Base-by-base conservation (phyloP, 352 stramenopile genomes). In the Pythium pectinolyticum region DNA sequence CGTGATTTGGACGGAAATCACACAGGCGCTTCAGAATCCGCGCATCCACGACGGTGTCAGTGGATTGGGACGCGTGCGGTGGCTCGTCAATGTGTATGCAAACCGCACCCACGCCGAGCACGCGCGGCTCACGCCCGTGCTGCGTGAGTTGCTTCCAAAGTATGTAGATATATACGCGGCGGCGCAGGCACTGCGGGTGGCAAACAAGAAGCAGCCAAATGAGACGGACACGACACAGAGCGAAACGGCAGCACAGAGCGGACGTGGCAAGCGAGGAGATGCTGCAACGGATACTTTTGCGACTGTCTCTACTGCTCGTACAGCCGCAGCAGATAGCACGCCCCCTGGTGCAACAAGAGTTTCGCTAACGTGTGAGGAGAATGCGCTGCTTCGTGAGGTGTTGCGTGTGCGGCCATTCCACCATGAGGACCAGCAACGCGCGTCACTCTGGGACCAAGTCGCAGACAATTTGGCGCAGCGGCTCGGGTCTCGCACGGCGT, bases 331-430 rank as follows among this genome's bases (percentile, higher is more conserved):
- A n/a, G n/a, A n/a, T n/a, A n/a, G n/a, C n/a, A n/a, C n/a, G n/a
- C n/a, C n/a, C n/a, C n/a, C n/a, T n/a, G n/a, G n/a, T n/a, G n/a
- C n/a, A n/a, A n/a, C n/a, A n/a, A n/a, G n/a, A n/a, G n/a, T n/a
- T n/a, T n/a, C n/a, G n/a, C n/a, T n/a, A n/a, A n/a, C 37, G 37
- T 43, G 22, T 19, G 31, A 34, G 9, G 19, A 64, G 15, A 37
- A 49, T 20, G 9, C 57, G 2, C 19, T 64, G 7, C 19, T 64
- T n/a, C 46, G 57, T 12, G 57, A 64, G 47, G 19, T 57, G 2
- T 31, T 64, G 19, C 34, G 57, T 2, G 12, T 51, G 9, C 57
- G 57, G 0, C 57, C 57, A 3, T 64, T 64, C 47, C 57, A 64
- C n/a, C 35, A 35, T 8, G 56, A 63, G 47, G 19, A 25, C 17